Conservation (phyloP, 345 rosid genomes). For the Linum usitatissimum region DNA sequence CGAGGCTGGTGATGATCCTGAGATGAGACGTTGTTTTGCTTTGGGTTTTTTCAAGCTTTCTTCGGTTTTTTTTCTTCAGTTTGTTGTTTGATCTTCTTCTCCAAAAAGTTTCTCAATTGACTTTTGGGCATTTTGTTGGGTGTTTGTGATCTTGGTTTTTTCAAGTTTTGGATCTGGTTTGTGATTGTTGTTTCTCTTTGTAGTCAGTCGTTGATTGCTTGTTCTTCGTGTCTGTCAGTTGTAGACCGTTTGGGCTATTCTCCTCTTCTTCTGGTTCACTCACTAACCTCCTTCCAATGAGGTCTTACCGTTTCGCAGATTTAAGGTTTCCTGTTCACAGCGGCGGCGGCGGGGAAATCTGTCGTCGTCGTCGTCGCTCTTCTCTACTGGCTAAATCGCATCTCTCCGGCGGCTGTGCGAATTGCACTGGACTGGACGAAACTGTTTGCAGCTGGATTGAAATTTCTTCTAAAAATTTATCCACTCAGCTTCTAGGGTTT, state of each 20-base stretch:
- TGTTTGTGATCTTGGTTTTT: not conserved
- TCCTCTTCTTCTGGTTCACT: not conserved
- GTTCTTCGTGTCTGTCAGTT: not conserved
- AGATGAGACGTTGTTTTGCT: not conserved
- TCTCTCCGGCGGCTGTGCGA: not conserved
- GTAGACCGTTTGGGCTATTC: not conserved
- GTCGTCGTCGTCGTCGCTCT: not conserved
- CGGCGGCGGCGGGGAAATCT: not conserved
- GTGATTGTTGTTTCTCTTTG: not conserved
- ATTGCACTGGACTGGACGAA: not conserved
- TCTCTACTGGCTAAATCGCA: not conserved
- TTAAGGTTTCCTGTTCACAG: not conserved
- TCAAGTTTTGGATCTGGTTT: not conserved
- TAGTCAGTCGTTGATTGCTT: not conserved
- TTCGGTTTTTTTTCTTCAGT: not conserved
- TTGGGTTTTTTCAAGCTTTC: not conserved
- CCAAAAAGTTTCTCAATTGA: not conserved
- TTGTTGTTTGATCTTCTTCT: not conserved
- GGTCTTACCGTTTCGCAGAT: not conserved
- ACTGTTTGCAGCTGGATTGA: not conserved
- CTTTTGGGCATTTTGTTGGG: not conserved
- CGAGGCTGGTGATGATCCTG: not conserved
- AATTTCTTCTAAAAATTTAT: not conserved
- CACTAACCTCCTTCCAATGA: not conserved
- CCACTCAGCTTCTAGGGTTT: not conserved